A percentile compares a stretch with the other conserved stretches of the same genome.
Evolutionary conservation across 2,329 filamentous ascomycete species (phyloP).

Genomic region (Penicillium sp.): DNA sequence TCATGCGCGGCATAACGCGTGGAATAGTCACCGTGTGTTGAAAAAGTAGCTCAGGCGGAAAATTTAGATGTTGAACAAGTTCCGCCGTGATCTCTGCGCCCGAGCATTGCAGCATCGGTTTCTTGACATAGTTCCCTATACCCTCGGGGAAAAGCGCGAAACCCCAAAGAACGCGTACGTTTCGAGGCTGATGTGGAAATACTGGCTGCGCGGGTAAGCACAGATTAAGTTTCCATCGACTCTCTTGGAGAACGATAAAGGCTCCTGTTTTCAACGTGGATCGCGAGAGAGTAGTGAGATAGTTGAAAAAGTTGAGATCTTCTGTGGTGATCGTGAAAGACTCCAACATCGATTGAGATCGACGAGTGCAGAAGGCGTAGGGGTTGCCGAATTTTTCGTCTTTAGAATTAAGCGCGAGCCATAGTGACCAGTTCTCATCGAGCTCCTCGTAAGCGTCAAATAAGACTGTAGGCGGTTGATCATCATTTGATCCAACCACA

Average conservation of each 20-base stretch:
- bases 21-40: conserved; percentile 37
- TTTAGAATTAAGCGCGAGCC: conserved; percentile 41
- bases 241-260: conserved; percentile 43
- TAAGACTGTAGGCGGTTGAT: not conserved
- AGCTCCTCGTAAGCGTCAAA: conserved; percentile 9
- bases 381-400: conserved; percentile 41
- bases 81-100: conserved; percentile 45
- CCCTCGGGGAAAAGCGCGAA: conserved; percentile 43
- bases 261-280: conserved; percentile 36
- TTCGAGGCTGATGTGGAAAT: conserved; percentile 39
- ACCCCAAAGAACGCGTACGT: conserved; percentile 43
- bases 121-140: conserved; percentile 40
- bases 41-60: conserved; percentile 33
- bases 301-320: conserved; percentile 31
- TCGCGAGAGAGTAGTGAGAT: conserved; percentile 28
- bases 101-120: conserved; percentile 44
- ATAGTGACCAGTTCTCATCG: conserved; percentile 46
- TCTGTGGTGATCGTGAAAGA: conserved; percentile 46
- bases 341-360: conserved; percentile 40
- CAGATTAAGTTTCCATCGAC: conserved; percentile 44
- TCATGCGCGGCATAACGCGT: conserved; percentile 44
- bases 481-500: conserved; percentile 9
- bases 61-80: conserved; percentile 40
- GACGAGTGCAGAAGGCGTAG: conserved; percentile 43
- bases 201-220: conserved; percentile 47